phyloP scores from a whole-genome alignment of 2,329 filamentous ascomycete genomes.

The Xylaria sp. region DNA sequence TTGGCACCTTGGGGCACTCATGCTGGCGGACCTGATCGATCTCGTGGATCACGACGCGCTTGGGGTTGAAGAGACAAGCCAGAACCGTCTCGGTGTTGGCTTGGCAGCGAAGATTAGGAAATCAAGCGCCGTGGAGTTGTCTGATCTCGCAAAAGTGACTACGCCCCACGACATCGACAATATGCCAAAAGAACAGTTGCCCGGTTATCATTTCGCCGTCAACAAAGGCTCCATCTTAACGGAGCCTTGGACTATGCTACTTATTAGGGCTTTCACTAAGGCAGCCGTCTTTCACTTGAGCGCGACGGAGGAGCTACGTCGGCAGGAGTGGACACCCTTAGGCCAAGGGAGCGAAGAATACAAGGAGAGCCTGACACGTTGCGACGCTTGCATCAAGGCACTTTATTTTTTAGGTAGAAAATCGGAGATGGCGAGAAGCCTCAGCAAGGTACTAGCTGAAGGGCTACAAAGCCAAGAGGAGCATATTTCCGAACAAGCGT shows the following conservation, averaged over 20 bases:
- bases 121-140: slow-evolving; percentile 52
- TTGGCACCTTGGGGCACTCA: slow-evolving; percentile 61
- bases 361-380: slow-evolving; percentile 44
- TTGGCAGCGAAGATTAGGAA: slow-evolving; percentile 50
- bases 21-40: slow-evolving; percentile 58
- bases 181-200: slow-evolving; percentile 37
- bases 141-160: slow-evolving; percentile 55
- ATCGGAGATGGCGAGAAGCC: slow-evolving; percentile 50
- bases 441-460: not conserved
- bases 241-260: slow-evolving; percentile 61
- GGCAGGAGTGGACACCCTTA: slow-evolving; percentile 34
- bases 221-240: slow-evolving; percentile 62
- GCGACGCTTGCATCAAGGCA: slow-evolving; percentile 57
- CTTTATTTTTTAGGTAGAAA: slow-evolving; percentile 61
- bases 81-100: slow-evolving; percentile 36
- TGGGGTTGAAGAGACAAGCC: slow-evolving; percentile 28
- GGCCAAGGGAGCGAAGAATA: slow-evolving; percentile 27
- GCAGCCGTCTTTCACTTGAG: slow-evolving; percentile 49
- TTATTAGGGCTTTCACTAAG: slow-evolving; percentile 56
- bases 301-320: slow-evolving; percentile 36
- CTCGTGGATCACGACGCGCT: slow-evolving; percentile 14
- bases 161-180: slow-evolving; percentile 42
- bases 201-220: slow-evolving; percentile 58
- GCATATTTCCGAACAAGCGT: not conserved
- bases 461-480: not conserved